Evolutionary conservation across 2,329 filamentous ascomycete species (phyloP).

Genomic region (Neofusicoccum sp.): DNA sequence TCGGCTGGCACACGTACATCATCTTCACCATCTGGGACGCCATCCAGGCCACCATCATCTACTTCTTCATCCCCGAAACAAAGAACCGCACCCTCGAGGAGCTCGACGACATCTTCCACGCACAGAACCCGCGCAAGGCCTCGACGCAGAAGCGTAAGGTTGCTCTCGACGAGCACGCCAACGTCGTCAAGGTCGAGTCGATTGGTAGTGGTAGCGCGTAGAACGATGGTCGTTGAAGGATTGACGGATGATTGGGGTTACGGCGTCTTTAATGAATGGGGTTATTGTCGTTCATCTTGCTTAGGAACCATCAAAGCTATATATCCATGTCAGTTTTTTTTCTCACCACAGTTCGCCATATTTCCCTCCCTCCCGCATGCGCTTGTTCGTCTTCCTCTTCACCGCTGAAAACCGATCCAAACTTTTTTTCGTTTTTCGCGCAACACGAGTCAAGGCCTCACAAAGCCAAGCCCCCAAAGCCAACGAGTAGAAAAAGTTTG

Average conservation of each 20-base stretch:
- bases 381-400: too few species aligned
- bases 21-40: conserved; percentile 43
- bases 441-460: too few species aligned
- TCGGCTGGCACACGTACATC: conserved; percentile 43
- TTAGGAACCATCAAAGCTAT: too few species aligned
- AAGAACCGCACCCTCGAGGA: conserved; percentile 47
- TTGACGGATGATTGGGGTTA: not conserved
- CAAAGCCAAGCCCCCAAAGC: too few species aligned
- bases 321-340: too few species aligned
- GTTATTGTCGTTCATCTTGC: not conserved
- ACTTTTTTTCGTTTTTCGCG: too few species aligned
- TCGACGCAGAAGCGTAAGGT: conserved; percentile 26
- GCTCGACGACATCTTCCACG: conserved; percentile 44
- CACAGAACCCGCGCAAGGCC: conserved; percentile 38
- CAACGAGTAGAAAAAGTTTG: too few species aligned
- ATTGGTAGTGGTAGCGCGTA: not conserved
- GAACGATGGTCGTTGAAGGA: not conserved
- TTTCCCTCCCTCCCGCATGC: too few species aligned
- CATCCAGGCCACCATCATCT: conserved; percentile 40
- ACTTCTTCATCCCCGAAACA: conserved; percentile 39
- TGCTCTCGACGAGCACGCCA: conserved; percentile 23
- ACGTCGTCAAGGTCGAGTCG: conserved; percentile 27
- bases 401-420: too few species aligned
- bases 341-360: too few species aligned
- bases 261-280: not conserved